Evolutionary conservation across 2,329 filamentous ascomycete species (phyloP), one percentile per base, ranked within the genome.

Genomic region (Helotiales sp.): DNA sequence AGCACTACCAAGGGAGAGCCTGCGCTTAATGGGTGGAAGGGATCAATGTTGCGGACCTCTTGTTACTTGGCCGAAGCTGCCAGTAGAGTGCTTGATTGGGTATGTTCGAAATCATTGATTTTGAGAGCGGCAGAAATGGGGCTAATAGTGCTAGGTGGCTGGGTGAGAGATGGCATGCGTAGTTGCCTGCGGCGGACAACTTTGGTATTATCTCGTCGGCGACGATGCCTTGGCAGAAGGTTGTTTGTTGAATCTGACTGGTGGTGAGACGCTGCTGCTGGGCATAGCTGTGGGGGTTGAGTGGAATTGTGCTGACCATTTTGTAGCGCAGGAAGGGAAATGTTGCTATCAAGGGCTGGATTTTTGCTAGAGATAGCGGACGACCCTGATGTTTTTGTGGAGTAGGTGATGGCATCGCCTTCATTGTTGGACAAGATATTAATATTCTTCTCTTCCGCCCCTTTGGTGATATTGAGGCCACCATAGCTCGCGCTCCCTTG

Each of bases 211-310:
- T 49, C 64, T 67, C 61, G 67, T 67, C 34, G 45, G 64, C 52
- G 61, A 61, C 43, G 61, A 61, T 61, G 66, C 62, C 40, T 70
- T 32, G 43, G 64, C 58, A 63, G 22, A 67, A 15, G 37, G 61
- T 61, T 52, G 57, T 67, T 70, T 43, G 55, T 67, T 61, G 65
- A 70, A 43, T 69, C 64, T 61, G 61, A 65, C 57, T 69, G 55
- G 11, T 65, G 28, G 63, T 37, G 57, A 65, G 64, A 61, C 43
- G 58, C 64, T 24, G 43, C 57, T n/a, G 45, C 66, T 66, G 28
- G 49, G 63, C 40, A 55, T 55, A n/a, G 63, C 57, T 66, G 49
- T 63, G 50, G 64, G 50, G 57, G 43, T 65, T 61, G 58, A 66
- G 61, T 30, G 47, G 50, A 61, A 64, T 69, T 55, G 47, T 50